Base-by-base conservation (phyloP, 2,329 filamentous ascomycete species). In the Plenodomus biglobosus region DNA sequence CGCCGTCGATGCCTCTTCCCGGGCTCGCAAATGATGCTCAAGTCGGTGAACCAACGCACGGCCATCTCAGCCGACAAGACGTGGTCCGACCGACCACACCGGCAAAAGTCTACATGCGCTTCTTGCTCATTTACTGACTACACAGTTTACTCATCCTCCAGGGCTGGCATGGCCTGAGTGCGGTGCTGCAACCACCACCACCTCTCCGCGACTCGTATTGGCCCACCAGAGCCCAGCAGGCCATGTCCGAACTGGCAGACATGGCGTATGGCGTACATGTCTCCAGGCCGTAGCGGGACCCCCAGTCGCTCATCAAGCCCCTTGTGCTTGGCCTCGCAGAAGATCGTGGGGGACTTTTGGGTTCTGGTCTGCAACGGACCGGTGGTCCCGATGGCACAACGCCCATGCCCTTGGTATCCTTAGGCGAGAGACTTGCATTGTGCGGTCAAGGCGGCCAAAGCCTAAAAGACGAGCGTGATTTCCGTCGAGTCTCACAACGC, bases 291-390 rank as follows among this genome's bases (percentile, higher is more conserved):
- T 7, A 36, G 56, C 48, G 49, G 52, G 52, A 58, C 52, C 58
- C 52, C 61, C 59, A 51, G 57, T 54, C 56, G 48, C 50, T 48
- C 48, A 44, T 34, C 42, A 41, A 44, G n/a, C n/a, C 57, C 59
- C 62, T 57, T 64, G 54, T 53, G 34, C 53, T 56, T 61, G 55
- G 51, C 52, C 47, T 56, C 48, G 48, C 51, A 49, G 48, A 53
- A 58, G 54, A 61, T 61, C 52, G 61, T 62, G 61, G 61, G 58
- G 58, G 56, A 53, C 50, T 44, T n/a, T 45, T 48, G 27, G 6
- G 8, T 32, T 32, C 6, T 7, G 34, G 44, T 46, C 47, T 50
- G 52, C 48, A 27, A 48, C 61, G 59, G 58, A 54, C 53, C 58
- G 55, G 24, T 48, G 51, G 50, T 51, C 53, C 56, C 52, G 53